A percentile compares a stretch with the other conserved stretches of the same genome.
These are phyloP conservation scores for Eucalyptus pauciflora DNA, from an alignment of 345 rosid species.

Conservation along the genomic window DNA sequence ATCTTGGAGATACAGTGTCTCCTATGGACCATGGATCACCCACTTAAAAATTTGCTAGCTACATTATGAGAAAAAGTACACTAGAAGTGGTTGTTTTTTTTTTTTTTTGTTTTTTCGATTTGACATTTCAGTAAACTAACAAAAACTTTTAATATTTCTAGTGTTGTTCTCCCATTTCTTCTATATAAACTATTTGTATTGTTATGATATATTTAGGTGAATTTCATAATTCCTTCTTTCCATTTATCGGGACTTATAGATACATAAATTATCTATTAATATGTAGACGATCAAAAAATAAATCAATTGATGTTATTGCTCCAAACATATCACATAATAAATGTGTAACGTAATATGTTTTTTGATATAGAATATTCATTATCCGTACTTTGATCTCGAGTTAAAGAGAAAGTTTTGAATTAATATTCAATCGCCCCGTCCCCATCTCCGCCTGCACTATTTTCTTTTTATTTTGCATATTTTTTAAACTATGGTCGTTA, in stretches of 20 bases:
- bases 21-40: too few species aligned
- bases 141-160: too few species aligned
- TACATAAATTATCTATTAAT: neutral
- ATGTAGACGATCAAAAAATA: neutral
- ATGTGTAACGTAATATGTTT: neutral
- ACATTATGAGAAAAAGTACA: too few species aligned
- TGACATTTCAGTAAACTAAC: accelerated
- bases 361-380: neutral
- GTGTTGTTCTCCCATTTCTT: neutral
- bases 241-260: neutral
- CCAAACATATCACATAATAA: neutral
- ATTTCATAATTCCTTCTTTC: neutral
- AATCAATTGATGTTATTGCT: neutral
- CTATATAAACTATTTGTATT: neutral
- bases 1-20: too few species aligned
- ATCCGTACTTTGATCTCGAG: neutral
- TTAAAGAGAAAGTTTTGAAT: neutral
- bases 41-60: too few species aligned
- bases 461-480: neutral
- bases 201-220: neutral
- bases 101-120: too few species aligned
- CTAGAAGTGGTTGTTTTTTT: too few species aligned
- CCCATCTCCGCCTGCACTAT: neutral
- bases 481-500: neutral
- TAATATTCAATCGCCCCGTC: neutral